Base-by-base conservation (phyloP, 2,329 filamentous ascomycete genomes). In the Aspergillus sp. region DNA sequence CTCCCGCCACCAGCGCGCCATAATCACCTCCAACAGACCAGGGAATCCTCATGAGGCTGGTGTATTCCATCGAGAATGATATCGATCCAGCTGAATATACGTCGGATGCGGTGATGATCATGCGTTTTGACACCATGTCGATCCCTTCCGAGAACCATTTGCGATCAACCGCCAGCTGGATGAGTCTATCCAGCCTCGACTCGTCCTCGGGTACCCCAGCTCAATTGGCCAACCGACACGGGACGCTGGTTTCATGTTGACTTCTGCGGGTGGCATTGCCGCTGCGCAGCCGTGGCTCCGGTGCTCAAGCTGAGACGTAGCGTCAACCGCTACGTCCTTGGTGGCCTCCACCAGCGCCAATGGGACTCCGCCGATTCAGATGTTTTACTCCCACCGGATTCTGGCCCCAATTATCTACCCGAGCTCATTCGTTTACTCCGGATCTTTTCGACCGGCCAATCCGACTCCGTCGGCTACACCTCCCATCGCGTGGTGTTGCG, bases 271-370 rank as follows among this genome's bases (percentile, higher is more conserved):
- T 45, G 40, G 38, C 47, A 52, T 38, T 36, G 36, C 40, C 47
- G 41, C 45, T 36, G 49, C 41, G 41, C 53, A 49, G 13, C 42
- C 35, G 47, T 38, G 44, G 50, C 49, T 33, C 53, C 36, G 38
- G 42, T 54, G 48, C 48, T 59, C 54, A 61, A 56, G 36, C 45
- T 63, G 61, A 63, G 60, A 63, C 61, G 32, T 56, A 54, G 54
- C 50, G 51, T 52, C 51, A 46, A 49, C 47, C 49, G 40, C 51
- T 49, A 49, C 50, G 24, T 46, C 44, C 49, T 59, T 56, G 53
- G 52, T 46, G 19, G 24, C 38, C 57, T 54, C 50, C 50, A 54
- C 51, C 43, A 22, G 51, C 24, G 26, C 55, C 55, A 56, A 58
- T 57, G 33, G 47, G 24, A 17, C 45, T 19, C 36, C 26, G 47